Percentiles rank a stretch among this genome's conserved stretches.
phyloP scores from a whole-genome alignment of 768 basidiomycete species.

The Tricholoma flavovirens region DNA sequence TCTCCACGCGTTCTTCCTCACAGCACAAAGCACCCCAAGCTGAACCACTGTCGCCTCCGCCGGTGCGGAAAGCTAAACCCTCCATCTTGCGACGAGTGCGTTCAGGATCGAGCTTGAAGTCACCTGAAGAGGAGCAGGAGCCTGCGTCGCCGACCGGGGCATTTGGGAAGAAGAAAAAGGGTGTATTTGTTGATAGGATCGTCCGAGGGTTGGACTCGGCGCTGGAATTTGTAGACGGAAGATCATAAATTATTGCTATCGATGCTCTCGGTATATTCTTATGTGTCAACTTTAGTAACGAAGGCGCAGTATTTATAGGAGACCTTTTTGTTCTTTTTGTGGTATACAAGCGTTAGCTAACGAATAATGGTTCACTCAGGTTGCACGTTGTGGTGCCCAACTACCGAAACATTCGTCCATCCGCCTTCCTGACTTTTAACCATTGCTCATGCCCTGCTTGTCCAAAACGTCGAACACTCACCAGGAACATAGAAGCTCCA shows the following conservation, averaged over 20 bases:
- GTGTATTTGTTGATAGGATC: slow-evolving; percentile 29
- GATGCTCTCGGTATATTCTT: too few species aligned
- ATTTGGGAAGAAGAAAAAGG: slow-evolving; percentile 24
- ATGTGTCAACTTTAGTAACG: too few species aligned
- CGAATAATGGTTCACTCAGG: too few species aligned
- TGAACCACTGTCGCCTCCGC: slow-evolving; percentile 4
- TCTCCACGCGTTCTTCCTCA: slow-evolving; percentile 18
- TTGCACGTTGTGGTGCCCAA: too few species aligned
- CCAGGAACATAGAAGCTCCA: too few species aligned
- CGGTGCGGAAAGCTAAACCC: slow-evolving; percentile 6
- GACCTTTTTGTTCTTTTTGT: too few species aligned
- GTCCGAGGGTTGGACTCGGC: slow-evolving; percentile 33
- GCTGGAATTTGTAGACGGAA: slow-evolving; percentile 35
- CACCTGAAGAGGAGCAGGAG: slow-evolving; percentile 5
- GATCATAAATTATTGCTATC: slow-evolving; percentile 1
- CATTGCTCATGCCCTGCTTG: too few species aligned
- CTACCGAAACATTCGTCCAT: not conserved
- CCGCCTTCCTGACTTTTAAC: too few species aligned
- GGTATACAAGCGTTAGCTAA: too few species aligned
- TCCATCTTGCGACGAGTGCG: slow-evolving; percentile 27
- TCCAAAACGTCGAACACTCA: too few species aligned
- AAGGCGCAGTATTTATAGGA: not conserved
- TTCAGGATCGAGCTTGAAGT: slow-evolving; percentile 28
- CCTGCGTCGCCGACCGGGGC: slow-evolving; percentile 4
- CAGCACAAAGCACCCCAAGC: slow-evolving; percentile 4